Conservation (phyloP, 805 yeast genomes). For the Ogataea henricii region DNA sequence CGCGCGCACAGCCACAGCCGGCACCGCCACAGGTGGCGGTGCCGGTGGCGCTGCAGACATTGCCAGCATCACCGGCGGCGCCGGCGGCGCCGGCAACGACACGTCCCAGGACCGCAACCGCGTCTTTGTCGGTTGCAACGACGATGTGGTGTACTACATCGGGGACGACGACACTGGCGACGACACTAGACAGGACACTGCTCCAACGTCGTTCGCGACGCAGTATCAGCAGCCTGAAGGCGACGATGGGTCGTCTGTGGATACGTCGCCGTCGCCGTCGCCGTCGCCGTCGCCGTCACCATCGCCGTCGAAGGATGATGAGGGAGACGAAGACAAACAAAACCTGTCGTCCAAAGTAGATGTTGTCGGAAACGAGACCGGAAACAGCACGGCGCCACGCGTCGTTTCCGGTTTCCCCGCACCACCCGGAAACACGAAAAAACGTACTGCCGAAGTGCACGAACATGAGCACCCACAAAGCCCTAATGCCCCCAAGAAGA, state of each 20-base stretch:
- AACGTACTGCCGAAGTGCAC: constrained; percentile 20
- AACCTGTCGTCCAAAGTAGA: background rate
- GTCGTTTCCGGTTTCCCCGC: background rate
- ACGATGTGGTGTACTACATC: constrained; percentile 25
- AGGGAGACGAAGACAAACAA: background rate
- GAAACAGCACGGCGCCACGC: background rate
- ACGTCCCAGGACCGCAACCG: too few species aligned
- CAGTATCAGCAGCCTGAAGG: background rate
- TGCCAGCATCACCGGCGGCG: constrained; percentile 4
- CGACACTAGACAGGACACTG: too few species aligned
- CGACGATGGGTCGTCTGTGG: background rate
- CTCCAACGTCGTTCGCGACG: too few species aligned
- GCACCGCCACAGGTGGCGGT: constrained; percentile 10
- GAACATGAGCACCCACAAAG: constrained; percentile 18
- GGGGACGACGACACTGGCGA: constrained; percentile 1
- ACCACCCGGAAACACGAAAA: constrained; percentile 10
- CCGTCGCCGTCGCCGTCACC: background rate
- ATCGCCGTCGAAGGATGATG: background rate
- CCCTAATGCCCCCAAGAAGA: constrained; percentile 21
- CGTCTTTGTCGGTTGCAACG: constrained; percentile 34
- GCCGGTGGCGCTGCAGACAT: background rate
- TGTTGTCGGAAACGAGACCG: background rate
- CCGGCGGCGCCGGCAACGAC: constrained; percentile 4
- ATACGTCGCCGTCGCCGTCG: background rate
- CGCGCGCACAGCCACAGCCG: too few species aligned